A percentile compares a stretch with the other conserved stretches of the same genome.
Evolutionary conservation across 352 stramenopile species (phyloP).

Genomic region (Halophytophthora polymorphica): DNA sequence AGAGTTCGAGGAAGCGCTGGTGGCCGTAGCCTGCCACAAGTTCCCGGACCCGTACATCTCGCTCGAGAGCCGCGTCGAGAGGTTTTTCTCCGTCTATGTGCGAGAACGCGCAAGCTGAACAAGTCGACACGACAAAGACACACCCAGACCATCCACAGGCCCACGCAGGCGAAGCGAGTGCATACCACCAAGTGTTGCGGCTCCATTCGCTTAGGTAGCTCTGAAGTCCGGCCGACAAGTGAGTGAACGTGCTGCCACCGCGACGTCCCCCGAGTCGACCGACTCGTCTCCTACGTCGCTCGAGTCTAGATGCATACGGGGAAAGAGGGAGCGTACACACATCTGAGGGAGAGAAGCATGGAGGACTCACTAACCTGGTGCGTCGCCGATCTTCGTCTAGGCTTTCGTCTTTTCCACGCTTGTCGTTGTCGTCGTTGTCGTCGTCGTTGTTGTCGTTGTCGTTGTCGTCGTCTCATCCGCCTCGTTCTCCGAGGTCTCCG

Average conservation of each 20-base stretch:
- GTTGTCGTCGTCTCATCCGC: neutral
- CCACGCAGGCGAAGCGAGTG: no score
- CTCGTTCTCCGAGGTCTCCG: conserved; percentile 1
- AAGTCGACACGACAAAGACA: neutral
- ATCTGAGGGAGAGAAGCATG: neutral
- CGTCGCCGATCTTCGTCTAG: conserved; percentile 1
- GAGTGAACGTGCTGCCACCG: no score
- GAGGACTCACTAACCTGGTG: no score
- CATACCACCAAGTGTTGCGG: neutral
- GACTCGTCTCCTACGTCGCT: no score
- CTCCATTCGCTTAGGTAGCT: no score
- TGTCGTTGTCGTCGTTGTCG: conserved; percentile 3
- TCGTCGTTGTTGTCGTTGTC: neutral
- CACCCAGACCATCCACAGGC: neutral
- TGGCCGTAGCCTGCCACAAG: conserved; percentile 73
- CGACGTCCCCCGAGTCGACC: no score
- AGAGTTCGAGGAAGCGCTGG: conserved; percentile 67
- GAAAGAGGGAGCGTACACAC: no score
- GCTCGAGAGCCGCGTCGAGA: conserved; percentile 71
- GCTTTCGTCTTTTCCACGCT: conserved; percentile 10
- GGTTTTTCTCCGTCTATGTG: conserved; percentile 74
- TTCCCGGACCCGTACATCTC: conserved; percentile 77
- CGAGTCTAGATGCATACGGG: no score
- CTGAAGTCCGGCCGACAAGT: no score
- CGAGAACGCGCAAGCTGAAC: conserved; percentile 21